Evolutionary conservation across 1,284 basidiomycete species (phyloP).

Genomic region (Takashimella koratensis): DNA sequence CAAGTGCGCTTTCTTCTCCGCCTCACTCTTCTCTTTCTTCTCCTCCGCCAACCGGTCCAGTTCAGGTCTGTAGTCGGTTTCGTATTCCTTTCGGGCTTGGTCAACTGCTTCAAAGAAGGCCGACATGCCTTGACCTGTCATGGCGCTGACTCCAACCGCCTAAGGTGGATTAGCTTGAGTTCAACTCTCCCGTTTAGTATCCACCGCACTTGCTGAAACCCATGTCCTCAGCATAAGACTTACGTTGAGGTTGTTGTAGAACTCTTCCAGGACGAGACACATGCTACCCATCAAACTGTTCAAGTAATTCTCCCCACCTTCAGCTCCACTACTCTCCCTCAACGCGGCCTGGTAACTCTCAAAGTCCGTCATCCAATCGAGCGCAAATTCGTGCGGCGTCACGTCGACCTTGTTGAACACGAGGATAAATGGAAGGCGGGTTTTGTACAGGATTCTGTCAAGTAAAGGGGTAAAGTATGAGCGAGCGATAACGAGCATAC

Average conservation of each 20-base stretch:
- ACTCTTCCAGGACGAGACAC: slow-evolving; percentile 97
- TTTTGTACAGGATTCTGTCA: slow-evolving; percentile 92
- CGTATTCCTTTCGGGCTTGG: slow-evolving; percentile 80
- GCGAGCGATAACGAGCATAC: neutral
- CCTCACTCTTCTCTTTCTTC: slow-evolving; percentile 57
- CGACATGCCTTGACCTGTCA: slow-evolving; percentile 88
- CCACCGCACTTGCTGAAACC: too few species aligned
- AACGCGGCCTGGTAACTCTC: slow-evolving; percentile 62
- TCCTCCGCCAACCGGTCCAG: slow-evolving; percentile 63
- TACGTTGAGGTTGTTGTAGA: slow-evolving; percentile 93
- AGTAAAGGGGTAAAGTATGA: neutral
- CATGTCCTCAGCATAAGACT: slow-evolving; percentile 24
- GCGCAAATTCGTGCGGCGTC: slow-evolving; percentile 75
- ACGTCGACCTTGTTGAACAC: slow-evolving; percentile 99
- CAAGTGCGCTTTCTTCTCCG: slow-evolving; percentile 68
- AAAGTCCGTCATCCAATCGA: slow-evolving; percentile 99
- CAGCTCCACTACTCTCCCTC: slow-evolving; percentile 62
- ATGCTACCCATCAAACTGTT: slow-evolving; percentile 99
- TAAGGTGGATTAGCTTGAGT: slow-evolving; percentile 40
- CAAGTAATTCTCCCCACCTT: slow-evolving; percentile 95
- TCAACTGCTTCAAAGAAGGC: slow-evolving; percentile 91
- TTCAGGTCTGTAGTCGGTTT: slow-evolving; percentile 86
- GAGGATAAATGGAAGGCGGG: slow-evolving; percentile 91
- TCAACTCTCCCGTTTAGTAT: neutral
- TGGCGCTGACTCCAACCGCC: slow-evolving; percentile 93